phyloP scores from a whole-genome alignment of 164 flowering plant species.

The Magnolia changhungtana region DNA sequence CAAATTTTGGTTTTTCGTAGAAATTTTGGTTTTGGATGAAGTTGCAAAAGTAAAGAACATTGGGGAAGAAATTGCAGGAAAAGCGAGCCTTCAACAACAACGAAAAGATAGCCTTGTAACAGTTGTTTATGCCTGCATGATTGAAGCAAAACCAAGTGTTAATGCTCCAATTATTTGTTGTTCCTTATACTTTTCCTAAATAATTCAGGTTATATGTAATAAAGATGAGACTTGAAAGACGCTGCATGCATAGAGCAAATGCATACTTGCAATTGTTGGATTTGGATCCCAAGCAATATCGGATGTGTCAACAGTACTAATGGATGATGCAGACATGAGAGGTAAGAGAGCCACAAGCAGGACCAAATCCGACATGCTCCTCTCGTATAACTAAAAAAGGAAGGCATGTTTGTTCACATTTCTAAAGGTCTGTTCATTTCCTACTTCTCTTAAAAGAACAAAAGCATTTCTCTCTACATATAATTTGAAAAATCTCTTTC shows the following conservation, averaged over 20 bases:
- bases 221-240: constrained; percentile 27
- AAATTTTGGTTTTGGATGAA: no score
- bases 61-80: constrained; percentile 32
- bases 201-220: constrained; percentile 35
- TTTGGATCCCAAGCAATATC: constrained; percentile 27
- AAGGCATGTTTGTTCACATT: constrained; percentile 60
- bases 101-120: constrained; percentile 41
- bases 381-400: constrained; percentile 52
- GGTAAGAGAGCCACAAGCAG: constrained; percentile 66
- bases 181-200: constrained; percentile 4
- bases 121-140: background rate
- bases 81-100: constrained; percentile 38
- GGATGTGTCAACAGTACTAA: constrained; percentile 30
- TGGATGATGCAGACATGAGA: constrained; percentile 94
- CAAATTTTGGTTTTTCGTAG: no score
- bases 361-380: constrained; percentile 63
- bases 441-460: background rate
- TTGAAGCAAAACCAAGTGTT: constrained; percentile 5
- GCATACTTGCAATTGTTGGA: constrained; percentile 60
- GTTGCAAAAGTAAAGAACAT: constrained; percentile 38
- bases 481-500: background rate
- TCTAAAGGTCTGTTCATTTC: constrained; percentile 62
- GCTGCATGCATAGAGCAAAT: constrained; percentile 31
- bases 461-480: background rate
- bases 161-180: background rate